Conservation (phyloP, 371 early-diverging fungal species). For the Mortierella sp. region DNA sequence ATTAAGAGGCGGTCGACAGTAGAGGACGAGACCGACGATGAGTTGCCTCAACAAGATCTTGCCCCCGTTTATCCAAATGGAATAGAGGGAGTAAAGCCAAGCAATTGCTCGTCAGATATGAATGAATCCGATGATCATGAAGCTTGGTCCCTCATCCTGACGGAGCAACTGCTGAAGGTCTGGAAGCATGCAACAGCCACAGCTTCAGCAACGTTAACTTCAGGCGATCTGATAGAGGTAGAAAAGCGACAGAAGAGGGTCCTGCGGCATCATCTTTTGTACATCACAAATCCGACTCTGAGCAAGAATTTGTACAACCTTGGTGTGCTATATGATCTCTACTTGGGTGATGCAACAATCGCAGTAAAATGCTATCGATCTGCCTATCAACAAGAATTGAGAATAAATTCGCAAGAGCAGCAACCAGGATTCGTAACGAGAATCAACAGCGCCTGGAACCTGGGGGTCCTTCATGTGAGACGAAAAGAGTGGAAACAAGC, state of each 20-base stretch:
- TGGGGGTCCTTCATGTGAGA: slow-evolving; percentile 38
- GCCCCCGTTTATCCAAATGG: background rate
- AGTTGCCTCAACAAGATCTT: background rate
- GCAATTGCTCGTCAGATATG: background rate
- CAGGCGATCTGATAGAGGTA: background rate
- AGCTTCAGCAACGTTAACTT: background rate
- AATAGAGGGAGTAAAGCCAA: background rate
- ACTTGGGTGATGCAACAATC: slow-evolving; percentile 16
- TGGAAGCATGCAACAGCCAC: slow-evolving; percentile 7
- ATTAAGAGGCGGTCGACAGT: slow-evolving; percentile 16
- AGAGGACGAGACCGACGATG: slow-evolving; percentile 18
- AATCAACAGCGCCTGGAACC: slow-evolving; percentile 50
- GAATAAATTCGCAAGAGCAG: background rate
- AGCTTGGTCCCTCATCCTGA: slow-evolving; percentile 26
- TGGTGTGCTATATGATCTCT: slow-evolving; percentile 43
- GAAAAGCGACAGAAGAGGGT: slow-evolving; percentile 24
- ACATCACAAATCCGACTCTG: slow-evolving; percentile 45
- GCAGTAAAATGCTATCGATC: slow-evolving; percentile 36
- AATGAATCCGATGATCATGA: slow-evolving; percentile 33
- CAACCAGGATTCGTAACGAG: slow-evolving; percentile 16
- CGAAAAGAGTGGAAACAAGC: slow-evolving; percentile 32
- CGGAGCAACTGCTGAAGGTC: slow-evolving; percentile 30
- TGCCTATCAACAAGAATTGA: slow-evolving; percentile 18
- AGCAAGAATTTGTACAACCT: slow-evolving; percentile 47
- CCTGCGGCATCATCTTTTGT: slow-evolving; percentile 37